Evolutionary conservation across 108 stramenopile genomes (phyloP).

Genomic region (Aureococcus anophagefferens): DNA sequence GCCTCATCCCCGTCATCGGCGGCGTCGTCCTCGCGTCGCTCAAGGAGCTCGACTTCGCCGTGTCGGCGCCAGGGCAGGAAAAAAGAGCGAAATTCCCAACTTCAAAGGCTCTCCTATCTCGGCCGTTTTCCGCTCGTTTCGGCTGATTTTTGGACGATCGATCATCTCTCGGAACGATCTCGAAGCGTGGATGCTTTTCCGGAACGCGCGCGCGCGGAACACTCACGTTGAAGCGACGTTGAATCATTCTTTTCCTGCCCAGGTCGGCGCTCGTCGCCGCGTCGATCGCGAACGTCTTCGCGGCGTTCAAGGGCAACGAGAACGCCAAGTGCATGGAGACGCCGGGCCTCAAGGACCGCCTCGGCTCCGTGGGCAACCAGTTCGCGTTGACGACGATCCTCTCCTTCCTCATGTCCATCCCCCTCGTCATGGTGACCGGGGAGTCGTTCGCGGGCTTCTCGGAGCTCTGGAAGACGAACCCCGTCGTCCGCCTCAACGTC

Average conservation of each 20-base stretch:
- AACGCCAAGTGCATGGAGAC: slow-evolving; percentile 58
- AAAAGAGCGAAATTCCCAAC: too few species aligned
- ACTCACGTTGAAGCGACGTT: too few species aligned
- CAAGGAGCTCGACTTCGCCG: slow-evolving; percentile 53
- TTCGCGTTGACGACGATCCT: slow-evolving; percentile 47
- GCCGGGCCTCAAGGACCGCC: slow-evolving; percentile 46
- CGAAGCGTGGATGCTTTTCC: too few species aligned
- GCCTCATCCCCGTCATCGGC: slow-evolving; percentile 51
- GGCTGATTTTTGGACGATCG: too few species aligned
- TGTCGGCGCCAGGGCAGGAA: too few species aligned
- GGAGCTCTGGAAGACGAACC: slow-evolving; percentile 36
- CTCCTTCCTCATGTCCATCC: slow-evolving; percentile 40
- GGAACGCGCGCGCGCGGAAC: too few species aligned
- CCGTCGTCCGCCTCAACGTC: slow-evolving; percentile 35
- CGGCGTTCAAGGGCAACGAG: slow-evolving; percentile 50
- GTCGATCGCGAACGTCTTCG: slow-evolving; percentile 48
- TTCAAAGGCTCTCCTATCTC: too few species aligned
- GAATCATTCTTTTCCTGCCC: too few species aligned
- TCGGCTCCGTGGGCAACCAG: slow-evolving; percentile 52
- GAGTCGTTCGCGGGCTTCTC: slow-evolving; percentile 22
- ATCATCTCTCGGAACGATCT: too few species aligned
- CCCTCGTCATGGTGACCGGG: slow-evolving; percentile 25
- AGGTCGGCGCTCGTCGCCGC: slow-evolving; percentile 44
- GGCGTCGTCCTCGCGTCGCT: slow-evolving; percentile 50
- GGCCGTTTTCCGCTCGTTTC: too few species aligned